phyloP scores from a whole-genome alignment of 805 yeast species.

The Ogataea siamensis region DNA sequence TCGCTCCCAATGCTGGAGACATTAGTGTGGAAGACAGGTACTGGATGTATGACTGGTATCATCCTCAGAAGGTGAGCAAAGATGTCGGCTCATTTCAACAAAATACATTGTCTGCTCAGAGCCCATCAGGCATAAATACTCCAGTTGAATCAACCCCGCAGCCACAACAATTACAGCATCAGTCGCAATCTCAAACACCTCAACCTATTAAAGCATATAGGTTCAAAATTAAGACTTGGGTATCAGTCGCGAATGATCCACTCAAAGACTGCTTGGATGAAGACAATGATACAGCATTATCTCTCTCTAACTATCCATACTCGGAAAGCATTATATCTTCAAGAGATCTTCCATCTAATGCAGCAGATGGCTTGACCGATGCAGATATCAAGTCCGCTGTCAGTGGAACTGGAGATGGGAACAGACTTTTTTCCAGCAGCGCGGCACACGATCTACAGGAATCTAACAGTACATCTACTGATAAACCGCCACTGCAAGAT shows the following conservation, averaged over 20 bases:
- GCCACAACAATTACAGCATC: slow-evolving; percentile 19
- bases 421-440: slow-evolving; percentile 31
- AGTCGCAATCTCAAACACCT: slow-evolving; percentile 29
- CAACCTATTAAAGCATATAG: slow-evolving; percentile 30
- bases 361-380: slow-evolving; percentile 31
- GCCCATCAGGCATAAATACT: slow-evolving; percentile 22
- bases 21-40: slow-evolving; percentile 24
- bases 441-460: slow-evolving; percentile 25
- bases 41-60: slow-evolving; percentile 35
- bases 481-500: background rate
- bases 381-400: slow-evolving; percentile 43
- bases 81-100: slow-evolving; percentile 13
- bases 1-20: slow-evolving; percentile 19
- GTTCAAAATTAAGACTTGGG: slow-evolving; percentile 36
- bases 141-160: slow-evolving; percentile 27
- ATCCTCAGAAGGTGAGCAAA: slow-evolving; percentile 30
- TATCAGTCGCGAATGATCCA: slow-evolving; percentile 18
- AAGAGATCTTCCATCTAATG: slow-evolving; percentile 11
- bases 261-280: slow-evolving; percentile 28
- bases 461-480: slow-evolving; percentile 15
- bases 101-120: slow-evolving; percentile 13
- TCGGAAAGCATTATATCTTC: slow-evolving; percentile 15
- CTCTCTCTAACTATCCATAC: slow-evolving; percentile 37
- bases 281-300: slow-evolving; percentile 36
- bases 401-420: slow-evolving; percentile 36